A percentile compares a stretch with the other conserved stretches of the same genome.
Conservation (phyloP, 352 stramenopile species). For the Phytophthora megakarya region DNA sequence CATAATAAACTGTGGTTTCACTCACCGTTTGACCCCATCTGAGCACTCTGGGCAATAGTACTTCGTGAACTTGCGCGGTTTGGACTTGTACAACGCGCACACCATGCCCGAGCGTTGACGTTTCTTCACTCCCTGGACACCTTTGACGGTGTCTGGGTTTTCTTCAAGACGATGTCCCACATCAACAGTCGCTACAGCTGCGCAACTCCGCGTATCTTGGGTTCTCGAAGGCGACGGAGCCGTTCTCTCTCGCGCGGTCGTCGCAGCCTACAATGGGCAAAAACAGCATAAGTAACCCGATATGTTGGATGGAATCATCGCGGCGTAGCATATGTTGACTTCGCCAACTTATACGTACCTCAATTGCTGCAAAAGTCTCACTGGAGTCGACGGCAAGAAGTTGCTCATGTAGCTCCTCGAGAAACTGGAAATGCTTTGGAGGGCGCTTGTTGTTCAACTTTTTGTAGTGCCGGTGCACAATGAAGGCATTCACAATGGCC, state of each 20-base stretch:
- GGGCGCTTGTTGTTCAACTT: background rate
- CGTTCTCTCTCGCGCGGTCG: background rate
- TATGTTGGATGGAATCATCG: background rate
- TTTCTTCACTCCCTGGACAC: too few species aligned
- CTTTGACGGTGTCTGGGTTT: background rate
- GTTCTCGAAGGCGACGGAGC: background rate
- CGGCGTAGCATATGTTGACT: conserved; percentile 1
- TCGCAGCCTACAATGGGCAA: background rate
- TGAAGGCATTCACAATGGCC: background rate
- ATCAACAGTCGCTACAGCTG: background rate
- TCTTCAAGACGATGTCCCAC: background rate
- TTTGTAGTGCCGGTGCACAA: background rate
- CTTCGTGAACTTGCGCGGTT: too few species aligned
- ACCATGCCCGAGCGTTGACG: too few species aligned
- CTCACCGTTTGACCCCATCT: background rate
- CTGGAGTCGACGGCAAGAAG: background rate
- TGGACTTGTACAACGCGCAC: too few species aligned
- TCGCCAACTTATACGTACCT: background rate
- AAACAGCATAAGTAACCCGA: too few species aligned
- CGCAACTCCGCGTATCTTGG: too few species aligned
- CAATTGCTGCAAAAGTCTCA: background rate
- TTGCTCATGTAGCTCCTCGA: background rate
- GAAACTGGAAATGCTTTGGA: background rate
- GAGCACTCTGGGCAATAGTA: background rate
- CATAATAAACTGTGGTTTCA: background rate